Evolutionary conservation across 306 rosid species (phyloP).

Genomic region (Ammopiptanthus mongolicus): DNA sequence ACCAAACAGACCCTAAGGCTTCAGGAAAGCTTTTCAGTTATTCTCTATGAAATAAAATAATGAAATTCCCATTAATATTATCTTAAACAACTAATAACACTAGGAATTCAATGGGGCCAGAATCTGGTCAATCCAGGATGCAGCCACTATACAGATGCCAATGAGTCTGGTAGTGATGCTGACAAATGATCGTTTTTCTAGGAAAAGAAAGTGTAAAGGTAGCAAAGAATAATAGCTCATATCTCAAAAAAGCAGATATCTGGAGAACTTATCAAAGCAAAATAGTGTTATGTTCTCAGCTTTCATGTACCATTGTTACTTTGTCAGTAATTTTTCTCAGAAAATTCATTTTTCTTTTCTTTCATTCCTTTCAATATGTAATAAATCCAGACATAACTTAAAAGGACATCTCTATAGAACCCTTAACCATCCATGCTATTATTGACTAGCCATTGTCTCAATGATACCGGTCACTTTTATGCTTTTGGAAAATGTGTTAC

Average conservation of each 20-base stretch:
- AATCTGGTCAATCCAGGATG: not conserved
- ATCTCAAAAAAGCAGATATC: not conserved
- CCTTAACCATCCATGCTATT: not conserved
- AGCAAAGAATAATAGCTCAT: not conserved
- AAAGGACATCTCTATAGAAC: not conserved
- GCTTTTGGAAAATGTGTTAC: not conserved
- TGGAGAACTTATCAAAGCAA: not conserved
- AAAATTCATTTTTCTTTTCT: not conserved
- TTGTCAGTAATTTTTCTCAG: not conserved
- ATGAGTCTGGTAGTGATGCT: not conserved
- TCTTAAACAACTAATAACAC: not conserved
- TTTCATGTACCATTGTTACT: not conserved
- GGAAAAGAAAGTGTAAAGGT: not conserved
- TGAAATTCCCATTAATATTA: not conserved
- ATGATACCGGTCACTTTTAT: not conserved
- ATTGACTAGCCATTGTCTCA: not conserved
- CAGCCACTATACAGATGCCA: not conserved
- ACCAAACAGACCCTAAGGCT: not conserved
- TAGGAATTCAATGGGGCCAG: not conserved
- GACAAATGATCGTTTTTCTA: not conserved
- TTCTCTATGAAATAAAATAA: not conserved
- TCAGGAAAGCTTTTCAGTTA: not conserved
- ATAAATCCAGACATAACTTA: not conserved
- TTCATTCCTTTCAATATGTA: not conserved
- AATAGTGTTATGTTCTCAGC: not conserved